Conservation (phyloP, 305 asterid species). For the Stenogyne calaminthoides region DNA sequence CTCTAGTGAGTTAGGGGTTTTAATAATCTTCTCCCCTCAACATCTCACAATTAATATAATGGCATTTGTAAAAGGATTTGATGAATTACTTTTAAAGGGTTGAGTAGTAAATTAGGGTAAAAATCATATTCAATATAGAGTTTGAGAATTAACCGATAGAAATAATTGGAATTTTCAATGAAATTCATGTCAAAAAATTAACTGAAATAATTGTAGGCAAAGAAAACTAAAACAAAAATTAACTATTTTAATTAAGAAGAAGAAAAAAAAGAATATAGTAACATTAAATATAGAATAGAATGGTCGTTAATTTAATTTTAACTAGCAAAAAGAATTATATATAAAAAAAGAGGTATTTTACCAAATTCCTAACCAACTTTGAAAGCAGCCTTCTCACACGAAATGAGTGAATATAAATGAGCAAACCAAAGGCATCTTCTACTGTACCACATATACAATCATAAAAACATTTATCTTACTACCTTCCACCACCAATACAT, state of each 20-base stretch:
- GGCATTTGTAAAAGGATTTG: too few relatives aligned
- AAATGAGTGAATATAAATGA: constrained; percentile 42
- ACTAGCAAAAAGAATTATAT: too few relatives aligned
- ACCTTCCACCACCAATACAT: constrained; percentile 16
- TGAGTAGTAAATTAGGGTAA: too few relatives aligned
- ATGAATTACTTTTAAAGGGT: too few relatives aligned
- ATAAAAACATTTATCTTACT: constrained; percentile 20
- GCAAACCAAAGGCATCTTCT: constrained; percentile 36
- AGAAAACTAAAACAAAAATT: not conserved
- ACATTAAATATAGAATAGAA: not conserved
- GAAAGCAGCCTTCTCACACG: constrained; percentile 31
- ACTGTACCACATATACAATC: constrained; percentile 17
- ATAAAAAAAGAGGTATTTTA: not conserved
- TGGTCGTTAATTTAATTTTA: not conserved
- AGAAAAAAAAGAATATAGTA: not conserved
- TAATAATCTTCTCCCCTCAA: not conserved
- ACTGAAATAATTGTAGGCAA: not conserved
- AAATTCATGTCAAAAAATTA: too few relatives aligned
- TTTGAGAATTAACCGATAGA: too few relatives aligned
- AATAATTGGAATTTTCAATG: too few relatives aligned
- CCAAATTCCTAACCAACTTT: constrained; percentile 31
- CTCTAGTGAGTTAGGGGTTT: not conserved
- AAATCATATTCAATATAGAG: too few relatives aligned
- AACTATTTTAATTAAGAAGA: constrained; percentile 17
- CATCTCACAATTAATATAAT: too few relatives aligned